phyloP scores from a whole-genome alignment of 2,329 filamentous ascomycete species.

The Cladosporium sp. region DNA sequence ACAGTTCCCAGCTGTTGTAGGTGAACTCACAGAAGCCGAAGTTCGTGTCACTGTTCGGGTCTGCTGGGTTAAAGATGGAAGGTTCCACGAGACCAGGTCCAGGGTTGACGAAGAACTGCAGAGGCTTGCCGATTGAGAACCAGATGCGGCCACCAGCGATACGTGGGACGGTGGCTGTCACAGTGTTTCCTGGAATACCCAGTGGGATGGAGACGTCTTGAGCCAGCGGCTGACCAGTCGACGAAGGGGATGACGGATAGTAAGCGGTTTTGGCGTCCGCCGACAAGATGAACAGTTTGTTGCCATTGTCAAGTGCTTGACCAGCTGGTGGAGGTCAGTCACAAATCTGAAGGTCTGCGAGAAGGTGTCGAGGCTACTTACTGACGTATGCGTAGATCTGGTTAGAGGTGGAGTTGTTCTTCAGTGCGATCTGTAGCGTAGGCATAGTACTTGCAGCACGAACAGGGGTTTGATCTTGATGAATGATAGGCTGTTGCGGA shows the following conservation, averaged over 20 bases:
- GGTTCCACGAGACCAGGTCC: slow-evolving; percentile 42
- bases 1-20: slow-evolving; percentile 49
- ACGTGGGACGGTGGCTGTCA: slow-evolving; percentile 39
- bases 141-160: slow-evolving; percentile 43
- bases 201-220: slow-evolving; percentile 49
- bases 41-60: slow-evolving; percentile 49
- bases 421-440: slow-evolving; percentile 36
- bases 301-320: slow-evolving; percentile 39
- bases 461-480: slow-evolving; percentile 6
- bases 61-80: slow-evolving; percentile 40
- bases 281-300: slow-evolving; percentile 37
- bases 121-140: slow-evolving; percentile 38
- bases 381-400: slow-evolving; percentile 55
- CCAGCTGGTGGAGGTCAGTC: slow-evolving; percentile 31
- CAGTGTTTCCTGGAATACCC: slow-evolving; percentile 38
- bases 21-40: slow-evolving; percentile 54
- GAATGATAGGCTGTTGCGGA: slow-evolving; percentile 9
- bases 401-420: slow-evolving; percentile 38
- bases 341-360: not conserved
- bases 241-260: slow-evolving; percentile 38
- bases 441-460: slow-evolving; percentile 30
- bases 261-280: slow-evolving; percentile 41
- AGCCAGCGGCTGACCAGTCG: slow-evolving; percentile 40
- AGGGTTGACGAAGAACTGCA: slow-evolving; percentile 41
- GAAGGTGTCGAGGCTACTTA: slow-evolving; percentile 18